Evolutionary conservation across 257 asterid species (phyloP).

Genomic region (Capsicum pubescens): DNA sequence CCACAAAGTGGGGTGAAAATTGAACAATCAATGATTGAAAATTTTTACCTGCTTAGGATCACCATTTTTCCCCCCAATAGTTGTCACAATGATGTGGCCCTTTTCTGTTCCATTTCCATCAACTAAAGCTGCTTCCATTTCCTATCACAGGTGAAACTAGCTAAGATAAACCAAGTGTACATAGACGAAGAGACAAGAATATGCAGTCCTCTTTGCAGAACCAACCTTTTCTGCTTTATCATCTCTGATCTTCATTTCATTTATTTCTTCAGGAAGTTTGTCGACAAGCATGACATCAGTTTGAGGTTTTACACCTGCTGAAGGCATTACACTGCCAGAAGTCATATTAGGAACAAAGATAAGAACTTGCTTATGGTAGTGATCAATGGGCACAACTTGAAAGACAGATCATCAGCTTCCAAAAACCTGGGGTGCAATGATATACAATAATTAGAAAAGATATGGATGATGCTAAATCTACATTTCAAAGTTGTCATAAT

Average conservation of each 20-base stretch:
- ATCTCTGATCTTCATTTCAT: constrained; percentile 81
- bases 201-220: not conserved
- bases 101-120: constrained; percentile 96
- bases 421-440: constrained; percentile 31
- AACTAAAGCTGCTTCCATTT: constrained; percentile 85
- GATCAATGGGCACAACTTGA: not conserved
- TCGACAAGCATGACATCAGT: constrained; percentile 71
- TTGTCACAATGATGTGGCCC: constrained; percentile 91
- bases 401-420: constrained; percentile 28
- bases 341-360: constrained; percentile 43
- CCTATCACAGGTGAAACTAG: constrained; percentile 48
- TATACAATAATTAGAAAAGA: constrained; percentile 15
- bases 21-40: not conserved
- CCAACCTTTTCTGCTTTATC: constrained; percentile 77
- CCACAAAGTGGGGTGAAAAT: not conserved
- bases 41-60: constrained; percentile 83
- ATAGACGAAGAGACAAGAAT: not conserved
- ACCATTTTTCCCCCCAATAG: constrained; percentile 92
- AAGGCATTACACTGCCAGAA: constrained; percentile 51
- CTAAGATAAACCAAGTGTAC: constrained; percentile 10
- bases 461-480: not conserved
- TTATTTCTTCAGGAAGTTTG: constrained; percentile 74
- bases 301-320: constrained; percentile 54
- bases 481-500: not conserved
- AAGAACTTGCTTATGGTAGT: constrained; percentile 24